A percentile compares a stretch with the other conserved stretches of the same genome.
Evolutionary conservation across 2,329 filamentous ascomycete genomes (phyloP).

Genomic region (Alternaria panax): DNA sequence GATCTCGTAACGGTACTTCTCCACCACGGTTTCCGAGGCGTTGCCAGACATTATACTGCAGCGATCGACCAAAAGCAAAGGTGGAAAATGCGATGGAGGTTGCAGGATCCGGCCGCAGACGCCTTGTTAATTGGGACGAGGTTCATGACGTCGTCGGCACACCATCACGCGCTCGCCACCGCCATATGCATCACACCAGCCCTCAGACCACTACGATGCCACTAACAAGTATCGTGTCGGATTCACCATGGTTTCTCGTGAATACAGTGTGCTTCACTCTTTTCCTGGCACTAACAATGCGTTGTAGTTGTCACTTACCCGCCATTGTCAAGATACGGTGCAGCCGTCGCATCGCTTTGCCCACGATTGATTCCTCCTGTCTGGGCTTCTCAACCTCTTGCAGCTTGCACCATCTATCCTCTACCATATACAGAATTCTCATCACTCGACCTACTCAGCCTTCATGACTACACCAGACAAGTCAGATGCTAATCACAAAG

Average conservation of each 20-base stretch:
- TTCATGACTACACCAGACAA: neutral
- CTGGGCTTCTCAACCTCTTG: neutral
- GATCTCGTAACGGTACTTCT: conserved; percentile 42
- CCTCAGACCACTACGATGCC: neutral
- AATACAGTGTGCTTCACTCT: neutral
- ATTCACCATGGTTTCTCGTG: neutral
- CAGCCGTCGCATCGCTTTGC: neutral
- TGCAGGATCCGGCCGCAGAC: neutral
- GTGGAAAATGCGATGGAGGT: neutral
- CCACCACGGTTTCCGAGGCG: conserved; percentile 22
- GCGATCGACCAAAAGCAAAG: neutral
- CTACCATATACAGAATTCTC: neutral
- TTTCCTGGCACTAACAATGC: neutral
- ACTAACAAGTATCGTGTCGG: neutral
- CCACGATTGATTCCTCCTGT: neutral
- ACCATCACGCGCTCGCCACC: conserved; percentile 15
- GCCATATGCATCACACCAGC: conserved; percentile 8
- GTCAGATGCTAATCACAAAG: neutral
- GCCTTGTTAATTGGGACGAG: conserved; percentile 3
- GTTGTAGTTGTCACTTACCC: neutral
- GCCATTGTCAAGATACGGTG: neutral
- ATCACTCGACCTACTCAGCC: neutral
- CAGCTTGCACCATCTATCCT: no score
- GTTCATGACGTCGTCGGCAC: conserved; percentile 20
- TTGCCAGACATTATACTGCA: conserved; percentile 24